Evolutionary conservation across 139 green algal genomes (phyloP).

Genomic region (Micractinium sp.): DNA sequence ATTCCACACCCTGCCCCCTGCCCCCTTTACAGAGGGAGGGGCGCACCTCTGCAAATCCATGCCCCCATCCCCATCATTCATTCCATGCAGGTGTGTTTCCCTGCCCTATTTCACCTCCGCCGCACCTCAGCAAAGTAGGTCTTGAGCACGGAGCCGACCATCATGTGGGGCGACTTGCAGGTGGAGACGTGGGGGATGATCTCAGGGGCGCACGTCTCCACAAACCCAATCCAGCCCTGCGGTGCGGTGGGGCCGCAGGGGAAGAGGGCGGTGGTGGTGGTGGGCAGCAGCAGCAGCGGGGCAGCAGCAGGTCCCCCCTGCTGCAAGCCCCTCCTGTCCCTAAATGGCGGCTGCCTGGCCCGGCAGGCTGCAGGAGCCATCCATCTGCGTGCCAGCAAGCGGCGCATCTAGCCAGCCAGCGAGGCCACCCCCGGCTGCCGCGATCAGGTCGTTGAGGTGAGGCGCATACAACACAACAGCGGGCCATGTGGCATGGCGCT

Average conservation of each 20-base stretch:
- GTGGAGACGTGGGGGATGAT: slow-evolving; percentile 75
- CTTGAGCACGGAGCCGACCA: slow-evolving; percentile 75
- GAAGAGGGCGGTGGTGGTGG: neutral
- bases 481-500: too few relatives aligned
- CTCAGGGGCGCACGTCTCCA: slow-evolving; percentile 76
- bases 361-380: too few relatives aligned
- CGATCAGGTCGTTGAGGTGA: too few relatives aligned
- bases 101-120: neutral
- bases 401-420: neutral
- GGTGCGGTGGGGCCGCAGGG: neutral
- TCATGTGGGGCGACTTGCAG: slow-evolving; percentile 77
- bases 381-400: neutral
- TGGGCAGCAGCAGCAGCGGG: neutral
- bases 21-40: too few relatives aligned
- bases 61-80: too few relatives aligned
- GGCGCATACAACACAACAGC: too few relatives aligned
- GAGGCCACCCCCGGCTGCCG: slow-evolving; percentile 11
- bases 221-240: slow-evolving; percentile 47
- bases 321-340: neutral
- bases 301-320: neutral
- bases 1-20: too few relatives aligned
- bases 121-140: slow-evolving; percentile 53
- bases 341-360: neutral
- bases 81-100: too few relatives aligned
- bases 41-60: too few relatives aligned